Evolutionary conservation across 805 yeast genomes (phyloP).

Genomic region (Candida koratica): DNA sequence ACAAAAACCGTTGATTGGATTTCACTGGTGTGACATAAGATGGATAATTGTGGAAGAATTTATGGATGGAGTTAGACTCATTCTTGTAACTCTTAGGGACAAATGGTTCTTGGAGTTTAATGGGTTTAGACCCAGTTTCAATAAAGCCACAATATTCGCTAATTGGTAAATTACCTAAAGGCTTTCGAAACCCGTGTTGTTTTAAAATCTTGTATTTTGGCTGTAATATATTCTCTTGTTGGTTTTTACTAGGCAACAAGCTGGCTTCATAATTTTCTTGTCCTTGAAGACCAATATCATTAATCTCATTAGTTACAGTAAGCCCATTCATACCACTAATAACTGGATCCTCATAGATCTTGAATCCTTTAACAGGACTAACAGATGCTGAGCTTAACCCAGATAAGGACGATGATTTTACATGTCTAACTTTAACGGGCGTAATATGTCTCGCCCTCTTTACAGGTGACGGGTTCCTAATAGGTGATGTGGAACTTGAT

Average conservation of each 20-base stretch:
- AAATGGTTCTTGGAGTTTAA: constrained; percentile 11
- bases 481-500: constrained; percentile 14
- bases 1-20: constrained; percentile 14
- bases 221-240: constrained; percentile 35
- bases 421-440: constrained; percentile 6
- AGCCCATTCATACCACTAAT: background rate
- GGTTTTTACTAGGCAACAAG: constrained; percentile 11
- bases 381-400: constrained; percentile 4
- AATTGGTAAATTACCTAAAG: constrained; percentile 12
- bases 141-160: constrained; percentile 13
- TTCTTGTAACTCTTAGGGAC: constrained; percentile 15
- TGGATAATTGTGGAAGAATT: constrained; percentile 12
- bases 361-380: constrained; percentile 3
- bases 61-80: constrained; percentile 16
- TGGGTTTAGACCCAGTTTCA: background rate
- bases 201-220: constrained; percentile 12
- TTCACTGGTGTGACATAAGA: constrained; percentile 16
- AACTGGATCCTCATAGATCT: constrained; percentile 9
- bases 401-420: constrained; percentile 3
- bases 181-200: constrained; percentile 13
- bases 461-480: constrained; percentile 12
- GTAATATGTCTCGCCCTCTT: constrained; percentile 10
- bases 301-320: constrained; percentile 5
- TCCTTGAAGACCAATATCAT: constrained; percentile 15
- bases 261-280: constrained; percentile 10